These are phyloP conservation scores for Diaporthe ampelina DNA, from an alignment of 2,329 filamentous ascomycete genomes.

Conservation along the genomic window DNA sequence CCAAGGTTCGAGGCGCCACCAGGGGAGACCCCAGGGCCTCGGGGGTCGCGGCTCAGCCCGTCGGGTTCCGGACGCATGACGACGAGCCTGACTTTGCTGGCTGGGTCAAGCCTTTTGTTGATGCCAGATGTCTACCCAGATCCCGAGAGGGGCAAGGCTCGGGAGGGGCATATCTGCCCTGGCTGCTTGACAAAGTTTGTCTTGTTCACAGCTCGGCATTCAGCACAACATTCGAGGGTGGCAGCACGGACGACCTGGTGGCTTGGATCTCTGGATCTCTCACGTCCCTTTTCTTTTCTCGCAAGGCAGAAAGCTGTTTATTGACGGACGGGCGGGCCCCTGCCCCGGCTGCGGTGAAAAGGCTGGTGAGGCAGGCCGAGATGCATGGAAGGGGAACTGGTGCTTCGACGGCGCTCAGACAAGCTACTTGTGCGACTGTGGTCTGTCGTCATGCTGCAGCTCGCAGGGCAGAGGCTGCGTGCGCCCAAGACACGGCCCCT, in stretches of 20 bases:
- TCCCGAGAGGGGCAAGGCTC: background rate
- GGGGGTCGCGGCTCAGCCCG: conserved; percentile 37
- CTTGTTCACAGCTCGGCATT: background rate
- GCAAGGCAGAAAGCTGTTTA: background rate
- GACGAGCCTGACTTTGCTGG: conserved; percentile 18
- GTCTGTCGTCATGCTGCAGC: conserved; percentile 31
- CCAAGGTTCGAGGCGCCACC: conserved; percentile 28
- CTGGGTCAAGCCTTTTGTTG: background rate
- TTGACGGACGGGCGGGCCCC: background rate
- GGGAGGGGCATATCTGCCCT: background rate
- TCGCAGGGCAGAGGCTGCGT: conserved; percentile 24
- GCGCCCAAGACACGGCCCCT: conserved; percentile 31
- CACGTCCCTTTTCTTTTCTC: background rate
- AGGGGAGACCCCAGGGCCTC: conserved; percentile 31
- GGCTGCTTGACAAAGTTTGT: conserved; percentile 7
- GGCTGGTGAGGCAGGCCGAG: conserved; percentile 21
- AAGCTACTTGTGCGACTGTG: conserved; percentile 16
- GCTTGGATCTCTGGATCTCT: conserved; percentile 13
- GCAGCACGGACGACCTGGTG: conserved; percentile 36
- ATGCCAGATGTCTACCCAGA: conserved; percentile 23
- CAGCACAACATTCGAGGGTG: background rate
- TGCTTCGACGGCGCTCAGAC: conserved; percentile 19
- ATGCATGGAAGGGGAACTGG: conserved; percentile 10
- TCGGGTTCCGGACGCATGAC: conserved; percentile 37
- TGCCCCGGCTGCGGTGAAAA: conserved; percentile 3